These are phyloP conservation scores for Ganoderma leucocontextum DNA, from an alignment of 1,284 basidiomycete species.

Conservation along the genomic window DNA sequence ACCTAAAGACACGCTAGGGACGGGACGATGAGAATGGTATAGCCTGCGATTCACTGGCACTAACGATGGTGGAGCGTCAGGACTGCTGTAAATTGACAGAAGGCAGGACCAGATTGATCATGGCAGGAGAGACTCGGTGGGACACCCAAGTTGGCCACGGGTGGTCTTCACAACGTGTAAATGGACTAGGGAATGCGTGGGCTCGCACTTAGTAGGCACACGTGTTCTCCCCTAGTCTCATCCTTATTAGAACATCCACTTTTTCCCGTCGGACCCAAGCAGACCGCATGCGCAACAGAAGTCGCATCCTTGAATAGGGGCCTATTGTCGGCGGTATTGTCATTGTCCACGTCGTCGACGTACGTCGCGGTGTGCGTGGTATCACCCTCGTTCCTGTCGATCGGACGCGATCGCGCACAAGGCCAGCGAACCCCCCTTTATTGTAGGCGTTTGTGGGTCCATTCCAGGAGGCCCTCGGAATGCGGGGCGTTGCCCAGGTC, in stretches of 20 bases:
- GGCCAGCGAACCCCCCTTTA: constrained; percentile 1
- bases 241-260: neutral
- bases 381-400: neutral
- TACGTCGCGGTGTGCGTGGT: neutral
- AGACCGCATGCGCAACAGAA: neutral
- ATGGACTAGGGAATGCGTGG: neutral
- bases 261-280: neutral
- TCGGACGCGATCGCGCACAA: constrained; percentile 1
- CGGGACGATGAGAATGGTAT: neutral
- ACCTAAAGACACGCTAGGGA: neutral
- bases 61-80: neutral
- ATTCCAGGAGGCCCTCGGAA: neutral
- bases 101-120: neutral
- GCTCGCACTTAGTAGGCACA: neutral
- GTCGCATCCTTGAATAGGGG: neutral
- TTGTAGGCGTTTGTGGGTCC: constrained; percentile 11
- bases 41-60: neutral
- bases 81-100: neutral
- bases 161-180: neutral
- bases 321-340: neutral
- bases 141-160: neutral
- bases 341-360: neutral
- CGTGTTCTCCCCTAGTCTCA: neutral
- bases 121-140: neutral
- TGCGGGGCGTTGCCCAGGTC: neutral